Conservation (phyloP, 169 alveolate genomes). For the Cryptosporidium meleagridis region DNA sequence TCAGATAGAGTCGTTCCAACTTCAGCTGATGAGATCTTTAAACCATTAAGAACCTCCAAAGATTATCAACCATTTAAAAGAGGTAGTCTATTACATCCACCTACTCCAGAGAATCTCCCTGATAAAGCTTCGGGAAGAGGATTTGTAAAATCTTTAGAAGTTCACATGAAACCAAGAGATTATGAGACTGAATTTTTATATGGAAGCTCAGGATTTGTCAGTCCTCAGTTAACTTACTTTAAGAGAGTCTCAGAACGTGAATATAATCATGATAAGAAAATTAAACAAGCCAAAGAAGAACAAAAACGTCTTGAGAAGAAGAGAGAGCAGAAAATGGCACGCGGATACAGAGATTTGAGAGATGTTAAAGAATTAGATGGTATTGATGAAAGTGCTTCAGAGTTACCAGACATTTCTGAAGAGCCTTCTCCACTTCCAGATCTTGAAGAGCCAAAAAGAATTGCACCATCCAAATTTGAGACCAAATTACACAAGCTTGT, state of each 20-base stretch:
- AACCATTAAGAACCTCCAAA: background rate
- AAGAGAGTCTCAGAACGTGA: conserved; percentile 69
- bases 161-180: conserved; percentile 29
- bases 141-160: conserved; percentile 11
- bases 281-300: conserved; percentile 43
- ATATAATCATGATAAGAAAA: conserved; percentile 6
- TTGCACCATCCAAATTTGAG: conserved; percentile 29
- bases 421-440: conserved; percentile 69
- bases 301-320: conserved; percentile 19
- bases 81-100: conserved; percentile 11
- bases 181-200: conserved; percentile 40
- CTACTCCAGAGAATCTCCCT: conserved; percentile 42
- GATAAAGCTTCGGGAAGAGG: conserved; percentile 36
- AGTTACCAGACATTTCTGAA: conserved; percentile 19
- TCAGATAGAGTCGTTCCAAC: background rate
- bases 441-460: background rate
- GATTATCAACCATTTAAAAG: background rate
- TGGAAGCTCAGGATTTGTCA: conserved; percentile 16
- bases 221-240: conserved; percentile 29
- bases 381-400: conserved; percentile 29
- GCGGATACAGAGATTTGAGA: conserved; percentile 37
- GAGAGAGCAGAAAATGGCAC: conserved; percentile 25
- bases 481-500: conserved; percentile 15
- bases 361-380: background rate
- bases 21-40: conserved; percentile 13